Conservation (phyloP, 176 grass and related monocot species). For the maize (Zea mays) region Zm-B73-REFERENCE-NAM-5.0 NC_050096.1:96583001-96583500, state of each 20-base stretch:
- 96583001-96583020: neutral
- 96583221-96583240: conserved; percentile 60
- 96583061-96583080: conserved; percentile 12
- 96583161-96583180: conserved; percentile 70
- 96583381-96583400: conserved; percentile 49
- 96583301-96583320: no score
- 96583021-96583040: conserved; percentile 6
- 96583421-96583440: conserved; percentile 66
- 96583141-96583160: conserved; percentile 66
- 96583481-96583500: conserved; percentile 6
- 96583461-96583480: conserved; percentile 26
- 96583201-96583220: conserved; percentile 85
- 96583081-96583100: conserved; percentile 18
- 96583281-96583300: no score
- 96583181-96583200: conserved; percentile 64
- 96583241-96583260: conserved; percentile 22
- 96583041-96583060: conserved; percentile 20
- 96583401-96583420: conserved; percentile 77
- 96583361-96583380: no score
- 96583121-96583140: conserved; percentile 82
- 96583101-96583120: conserved; percentile 81
- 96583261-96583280: no score
- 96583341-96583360: no score
- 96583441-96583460: conserved; percentile 77
- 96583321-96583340: no score